Evolutionary conservation across 805 yeast species (phyloP), one percentile per base, ranked within the genome.

Genomic region (Kregervanrija delftensis): DNA sequence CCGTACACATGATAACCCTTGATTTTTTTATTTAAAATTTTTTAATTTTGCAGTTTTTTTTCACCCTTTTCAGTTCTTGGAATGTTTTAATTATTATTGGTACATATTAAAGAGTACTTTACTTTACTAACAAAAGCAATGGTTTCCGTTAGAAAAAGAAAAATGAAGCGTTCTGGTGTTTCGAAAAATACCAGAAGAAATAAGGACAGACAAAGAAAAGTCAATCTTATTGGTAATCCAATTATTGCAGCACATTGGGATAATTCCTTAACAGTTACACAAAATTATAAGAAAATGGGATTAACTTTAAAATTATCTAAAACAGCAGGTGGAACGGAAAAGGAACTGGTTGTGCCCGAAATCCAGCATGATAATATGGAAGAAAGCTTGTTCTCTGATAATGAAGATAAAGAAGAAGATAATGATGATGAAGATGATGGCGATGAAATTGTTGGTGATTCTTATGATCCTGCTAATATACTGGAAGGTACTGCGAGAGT

Each of bases 181-280:
- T 69, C 72, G 53, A 87, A 85, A 65, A 78, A 75, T 54, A 79
- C 93, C 30, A 76, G 93, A 62, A 73, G 81, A 52, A 62, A 61
- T 40, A 87, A 87, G 60, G 90, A 85, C 57, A 79, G 76, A 56
- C 82, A 80, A 54, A 76, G 84, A 59, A 73, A 81, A 53, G 68
- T 82, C 47, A 79, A 79, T 49, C 77, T 86, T 31, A 72, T 73
- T 40, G 72, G 86, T 0, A 87, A 88, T 59, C 86, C 95, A 2
- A 77, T 93, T 50, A 85, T 93, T 50, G 95, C 88, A 4, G 86
- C 79, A 32, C 76, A 89, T 63, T 93, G 99, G 99, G 96, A 93
- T 65, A 76, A 80, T 47, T 74, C 76, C 11, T 71, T 83, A 45
- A 90, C 98, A 0, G 67, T 90, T 48, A 73, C 79, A 42, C 98